Evolutionary conservation across 768 basidiomycete species (phyloP), one percentile per base, ranked within the genome.

Genomic region (Lentinula edodes): DNA sequence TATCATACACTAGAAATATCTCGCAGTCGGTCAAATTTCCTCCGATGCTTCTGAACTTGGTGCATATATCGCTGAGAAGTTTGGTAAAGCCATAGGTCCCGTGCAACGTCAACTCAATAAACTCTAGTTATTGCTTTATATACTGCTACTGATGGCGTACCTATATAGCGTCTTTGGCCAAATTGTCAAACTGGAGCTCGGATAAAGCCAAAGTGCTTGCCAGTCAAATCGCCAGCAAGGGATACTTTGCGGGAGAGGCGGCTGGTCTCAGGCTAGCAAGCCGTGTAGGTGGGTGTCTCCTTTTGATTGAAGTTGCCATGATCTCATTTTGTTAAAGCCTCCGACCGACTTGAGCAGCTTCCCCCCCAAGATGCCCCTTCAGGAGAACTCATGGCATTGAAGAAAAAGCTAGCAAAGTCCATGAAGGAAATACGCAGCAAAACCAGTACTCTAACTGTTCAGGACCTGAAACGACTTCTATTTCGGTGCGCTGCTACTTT

Each of bases 191-290:
- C 32, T 60, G 59, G 59, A 86, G 87, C 64, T 82, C 88, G 4
- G 96, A 99, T 71, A 85, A 87, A 20, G 84, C 95, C 8, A 92
- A 91, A 70, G 78, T 83, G 1, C 79, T 98, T 46, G 81, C 91
- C 0, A 91, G 88, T 64, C 92, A 98, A 68, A 84, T 97, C 60
- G 89, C 93, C 0, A 89, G 90, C 43, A 96, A 96, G 70, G 87
- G 87, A n/a, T 94, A 93, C 71, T 98, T 87, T 68, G 80, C 84
- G 20, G 95, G 95, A 32, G 94, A 98, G 72, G 86, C 86, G 6
- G 90, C 88, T 39, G 94, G 94, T 38, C 79, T 93, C 52, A 81
- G 88, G 10, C 74, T 94, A 20, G 87, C 90, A 8, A 83, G 84
- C 50, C 77, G 83, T 61, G 79, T 83, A 72, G 83, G 93, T 87